Evolutionary conservation across 176 grass and related monocot species (phyloP).

Genomic region (Eragrostis nindensis): DNA sequence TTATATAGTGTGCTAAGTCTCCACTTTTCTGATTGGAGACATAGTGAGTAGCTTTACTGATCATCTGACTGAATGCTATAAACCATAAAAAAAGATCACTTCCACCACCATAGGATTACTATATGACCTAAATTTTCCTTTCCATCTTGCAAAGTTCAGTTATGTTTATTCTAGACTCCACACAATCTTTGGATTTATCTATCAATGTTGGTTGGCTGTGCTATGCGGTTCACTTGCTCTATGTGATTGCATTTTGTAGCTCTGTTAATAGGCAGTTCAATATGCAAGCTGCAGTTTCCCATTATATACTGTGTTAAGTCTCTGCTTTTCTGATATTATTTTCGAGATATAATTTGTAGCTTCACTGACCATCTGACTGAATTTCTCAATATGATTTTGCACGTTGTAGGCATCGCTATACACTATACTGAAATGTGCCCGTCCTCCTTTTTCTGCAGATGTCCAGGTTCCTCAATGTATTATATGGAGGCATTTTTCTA

Average conservation of each 20-base stretch:
- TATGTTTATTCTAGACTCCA: no score
- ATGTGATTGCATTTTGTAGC: background rate
- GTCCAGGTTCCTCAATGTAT: constrained; percentile 34
- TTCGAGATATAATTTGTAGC: background rate
- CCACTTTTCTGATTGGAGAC: background rate
- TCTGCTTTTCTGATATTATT: background rate
- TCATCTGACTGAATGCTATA: background rate
- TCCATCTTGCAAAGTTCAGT: no score
- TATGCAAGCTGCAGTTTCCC: background rate
- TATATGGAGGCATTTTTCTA: constrained; percentile 57
- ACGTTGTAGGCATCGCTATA: background rate
- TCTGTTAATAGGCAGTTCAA: background rate
- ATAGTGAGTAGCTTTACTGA: background rate
- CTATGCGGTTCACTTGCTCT: background rate
- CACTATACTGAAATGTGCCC: background rate
- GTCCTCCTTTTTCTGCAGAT: constrained; percentile 41
- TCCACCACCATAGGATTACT: no score
- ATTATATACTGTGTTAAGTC: background rate
- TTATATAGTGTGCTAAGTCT: background rate
- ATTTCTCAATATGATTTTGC: background rate
- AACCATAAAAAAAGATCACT: no score
- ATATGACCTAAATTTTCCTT: no score
- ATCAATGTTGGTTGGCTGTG: background rate
- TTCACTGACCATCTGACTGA: background rate
- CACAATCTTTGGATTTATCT: background rate